Percentiles rank a stretch among this genome's conserved stretches.
These are phyloP conservation scores for Coemansia sp. DNA, from an alignment of 192 early-diverging fungal genomes.

Conservation along the genomic window DNA sequence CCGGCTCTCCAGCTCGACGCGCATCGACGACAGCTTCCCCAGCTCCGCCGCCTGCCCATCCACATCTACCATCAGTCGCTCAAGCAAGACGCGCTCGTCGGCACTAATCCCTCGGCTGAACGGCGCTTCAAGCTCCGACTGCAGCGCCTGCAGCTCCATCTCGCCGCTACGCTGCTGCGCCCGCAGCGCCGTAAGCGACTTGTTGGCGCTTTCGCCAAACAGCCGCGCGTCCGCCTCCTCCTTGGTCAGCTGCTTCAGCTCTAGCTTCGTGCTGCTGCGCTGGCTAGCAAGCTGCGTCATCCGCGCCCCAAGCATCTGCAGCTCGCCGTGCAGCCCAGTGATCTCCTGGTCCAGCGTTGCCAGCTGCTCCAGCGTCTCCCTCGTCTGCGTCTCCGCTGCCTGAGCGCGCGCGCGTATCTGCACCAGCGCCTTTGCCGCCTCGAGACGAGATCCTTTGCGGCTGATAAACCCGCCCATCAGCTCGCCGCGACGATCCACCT, in stretches of 20 bases:
- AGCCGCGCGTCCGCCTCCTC: conserved; percentile 57
- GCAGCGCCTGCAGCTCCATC: conserved; percentile 57
- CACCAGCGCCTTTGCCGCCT: conserved; percentile 63
- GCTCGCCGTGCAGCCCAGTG: conserved; percentile 57
- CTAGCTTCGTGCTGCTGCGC: conserved; percentile 56
- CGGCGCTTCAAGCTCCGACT: conserved; percentile 60
- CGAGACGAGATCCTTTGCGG: conserved; percentile 68
- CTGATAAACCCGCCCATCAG: conserved; percentile 88
- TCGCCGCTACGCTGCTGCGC: conserved; percentile 36
- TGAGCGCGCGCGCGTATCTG: conserved; percentile 20
- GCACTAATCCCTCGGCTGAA: conserved; percentile 55
- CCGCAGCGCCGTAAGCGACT: conserved; percentile 29
- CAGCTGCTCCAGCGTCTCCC: conserved; percentile 29
- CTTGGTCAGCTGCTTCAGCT: conserved; percentile 60
- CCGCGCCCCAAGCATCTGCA: conserved; percentile 57
- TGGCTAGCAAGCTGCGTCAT: conserved; percentile 56
- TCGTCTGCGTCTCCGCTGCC: conserved; percentile 19
- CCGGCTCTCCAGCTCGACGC: conserved; percentile 65
- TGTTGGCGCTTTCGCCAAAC: conserved; percentile 33
- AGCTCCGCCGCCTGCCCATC: conserved; percentile 61
- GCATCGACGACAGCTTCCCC: conserved; percentile 50
- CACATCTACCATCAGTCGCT: conserved; percentile 51
- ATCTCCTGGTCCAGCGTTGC: conserved; percentile 59
- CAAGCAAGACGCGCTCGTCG: conserved; percentile 56
- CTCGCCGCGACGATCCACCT: conserved; percentile 88